Conservation (phyloP, 75 land plant genomes). For the Picea sitchensis region DNA sequence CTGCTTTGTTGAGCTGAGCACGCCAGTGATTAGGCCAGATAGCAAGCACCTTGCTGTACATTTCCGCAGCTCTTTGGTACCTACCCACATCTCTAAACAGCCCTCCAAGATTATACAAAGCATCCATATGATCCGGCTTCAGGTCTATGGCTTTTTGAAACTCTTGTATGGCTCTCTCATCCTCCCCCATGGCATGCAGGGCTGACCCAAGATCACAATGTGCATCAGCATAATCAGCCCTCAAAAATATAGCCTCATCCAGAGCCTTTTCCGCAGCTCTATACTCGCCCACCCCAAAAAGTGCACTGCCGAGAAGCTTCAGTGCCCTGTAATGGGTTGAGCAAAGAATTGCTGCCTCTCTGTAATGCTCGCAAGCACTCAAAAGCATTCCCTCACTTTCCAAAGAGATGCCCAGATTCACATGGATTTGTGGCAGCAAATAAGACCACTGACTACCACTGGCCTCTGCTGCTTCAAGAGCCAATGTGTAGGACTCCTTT, state of each 20-base stretch:
- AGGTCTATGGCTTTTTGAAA: conserved; percentile 96
- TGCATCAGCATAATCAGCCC: conserved; percentile 91
- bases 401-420: conserved; percentile 87
- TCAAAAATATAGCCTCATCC: conserved; percentile 77
- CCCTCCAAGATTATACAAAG: conserved; percentile 91
- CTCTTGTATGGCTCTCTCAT: conserved; percentile 81
- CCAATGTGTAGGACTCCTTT: conserved; percentile 65
- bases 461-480: conserved; percentile 76
- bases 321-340: conserved; percentile 92
- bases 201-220: conserved; percentile 98
- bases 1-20: conserved; percentile 93
- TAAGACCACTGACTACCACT: conserved; percentile 63
- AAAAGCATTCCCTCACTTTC: conserved; percentile 87
- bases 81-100: conserved; percentile 81
- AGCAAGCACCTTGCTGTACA: conserved; percentile 81
- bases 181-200: conserved; percentile 88
- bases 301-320: conserved; percentile 93
- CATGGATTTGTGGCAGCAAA: conserved; percentile 93
- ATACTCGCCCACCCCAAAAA: conserved; percentile 94
- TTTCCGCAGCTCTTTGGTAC: conserved; percentile 83
- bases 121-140: conserved; percentile 91
- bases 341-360: conserved; percentile 94
- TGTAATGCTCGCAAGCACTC: conserved; percentile 96
- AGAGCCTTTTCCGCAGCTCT: conserved; percentile 96
- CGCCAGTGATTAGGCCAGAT: conserved; percentile 84